Percentiles rank a stretch among this genome's conserved stretches.
Conservation (phyloP, 306 rosid genomes). For the Dalbergia oliveri region DNA sequence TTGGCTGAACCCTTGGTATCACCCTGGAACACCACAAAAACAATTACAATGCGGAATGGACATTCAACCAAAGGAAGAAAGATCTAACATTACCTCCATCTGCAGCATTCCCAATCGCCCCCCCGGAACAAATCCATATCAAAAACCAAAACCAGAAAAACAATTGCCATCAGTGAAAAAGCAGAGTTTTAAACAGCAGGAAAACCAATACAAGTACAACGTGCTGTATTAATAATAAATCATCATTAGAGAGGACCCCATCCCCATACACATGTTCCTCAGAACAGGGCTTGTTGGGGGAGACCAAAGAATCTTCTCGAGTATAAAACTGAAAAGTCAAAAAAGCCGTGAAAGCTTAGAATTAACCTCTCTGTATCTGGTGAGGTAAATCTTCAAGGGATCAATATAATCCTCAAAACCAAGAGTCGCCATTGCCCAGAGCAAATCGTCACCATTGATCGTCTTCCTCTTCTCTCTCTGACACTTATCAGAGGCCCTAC, state of each 20-base stretch:
- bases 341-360: not conserved
- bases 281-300: constrained; percentile 1
- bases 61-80: constrained; percentile 16
- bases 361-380: constrained; percentile 92
- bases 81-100: constrained; percentile 84
- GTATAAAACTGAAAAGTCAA: not conserved
- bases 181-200: constrained; percentile 21
- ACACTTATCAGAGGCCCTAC: constrained; percentile 98
- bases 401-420: constrained; percentile 97
- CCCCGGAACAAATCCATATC: constrained; percentile 44
- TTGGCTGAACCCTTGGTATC: constrained; percentile 92
- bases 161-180: constrained; percentile 50
- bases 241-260: constrained; percentile 28
- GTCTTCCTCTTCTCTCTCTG: constrained; percentile 99
- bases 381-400: constrained; percentile 85
- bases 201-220: not conserved
- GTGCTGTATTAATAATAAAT: not conserved
- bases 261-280: constrained; percentile 4
- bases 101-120: constrained; percentile 60
- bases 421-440: constrained; percentile 97
- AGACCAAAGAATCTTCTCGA: constrained; percentile 27
- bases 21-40: constrained; percentile 67
- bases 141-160: not conserved
- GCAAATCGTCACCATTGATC: constrained; percentile 94
- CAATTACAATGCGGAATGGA: constrained; percentile 1